A percentile compares a stretch with the other conserved stretches of the same genome.
phyloP scores from a whole-genome alignment of 2,329 filamentous ascomycete species.

The Daldinia eschscholtzii region DNA sequence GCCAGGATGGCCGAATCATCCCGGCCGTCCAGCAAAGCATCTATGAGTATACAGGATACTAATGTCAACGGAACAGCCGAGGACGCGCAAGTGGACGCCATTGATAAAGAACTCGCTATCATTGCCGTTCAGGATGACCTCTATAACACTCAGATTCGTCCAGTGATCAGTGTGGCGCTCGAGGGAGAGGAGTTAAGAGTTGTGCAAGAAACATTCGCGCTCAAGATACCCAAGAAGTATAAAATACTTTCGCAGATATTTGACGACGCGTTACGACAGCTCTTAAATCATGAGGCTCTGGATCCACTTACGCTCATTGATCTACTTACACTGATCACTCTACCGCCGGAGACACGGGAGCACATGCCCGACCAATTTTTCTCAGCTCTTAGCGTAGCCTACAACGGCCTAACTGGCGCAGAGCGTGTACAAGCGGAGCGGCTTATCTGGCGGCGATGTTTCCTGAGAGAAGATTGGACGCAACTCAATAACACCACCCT shows the following conservation, averaged over 20 bases:
- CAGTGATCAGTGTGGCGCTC: conserved; percentile 77
- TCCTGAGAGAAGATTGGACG: conserved; percentile 87
- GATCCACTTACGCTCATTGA: conserved; percentile 76
- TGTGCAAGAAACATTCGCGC: conserved; percentile 75
- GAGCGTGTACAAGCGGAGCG: conserved; percentile 70
- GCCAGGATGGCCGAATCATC: conserved; percentile 74
- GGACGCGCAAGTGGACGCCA: conserved; percentile 59
- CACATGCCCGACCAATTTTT: conserved; percentile 78
- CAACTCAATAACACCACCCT: conserved; percentile 81
- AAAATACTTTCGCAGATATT: conserved; percentile 78
- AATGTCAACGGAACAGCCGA: conserved; percentile 44
- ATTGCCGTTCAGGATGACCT: conserved; percentile 84
- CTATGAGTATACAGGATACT: conserved; percentile 47
- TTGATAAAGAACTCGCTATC: conserved; percentile 74
- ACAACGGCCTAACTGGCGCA: conserved; percentile 66
- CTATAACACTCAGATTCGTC: conserved; percentile 74
- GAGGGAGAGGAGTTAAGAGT: conserved; percentile 85
- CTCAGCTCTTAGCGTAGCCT: conserved; percentile 74
- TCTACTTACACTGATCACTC: conserved; percentile 79
- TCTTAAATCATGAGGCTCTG: conserved; percentile 80
- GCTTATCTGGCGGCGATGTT: conserved; percentile 88
- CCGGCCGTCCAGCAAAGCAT: conserved; percentile 50
- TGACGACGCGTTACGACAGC: conserved; percentile 74
- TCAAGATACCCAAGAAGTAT: conserved; percentile 68
- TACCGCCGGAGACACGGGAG: conserved; percentile 61